Conservation (phyloP, 495 filamentous ascomycete genomes). For the Xylaria bambusicola region DNA sequence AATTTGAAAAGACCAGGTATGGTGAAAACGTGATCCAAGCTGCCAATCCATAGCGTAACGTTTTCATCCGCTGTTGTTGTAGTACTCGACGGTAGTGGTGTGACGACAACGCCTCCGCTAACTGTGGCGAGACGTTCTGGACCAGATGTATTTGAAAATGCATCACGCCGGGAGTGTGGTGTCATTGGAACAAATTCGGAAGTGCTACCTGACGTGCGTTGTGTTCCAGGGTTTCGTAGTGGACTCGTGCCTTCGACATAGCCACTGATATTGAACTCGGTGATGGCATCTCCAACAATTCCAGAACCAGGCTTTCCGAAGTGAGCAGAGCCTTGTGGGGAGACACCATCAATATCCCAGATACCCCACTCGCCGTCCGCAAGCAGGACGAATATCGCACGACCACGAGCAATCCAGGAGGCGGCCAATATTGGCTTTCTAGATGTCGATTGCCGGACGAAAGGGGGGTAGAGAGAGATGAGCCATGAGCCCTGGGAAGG, state of each 20-base stretch:
- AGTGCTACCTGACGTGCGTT: constrained; percentile 28
- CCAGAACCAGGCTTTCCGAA: constrained; percentile 59
- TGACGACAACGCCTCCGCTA: constrained; percentile 67
- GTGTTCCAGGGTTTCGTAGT: constrained; percentile 42
- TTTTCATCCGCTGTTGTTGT: constrained; percentile 61
- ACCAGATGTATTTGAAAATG: constrained; percentile 35
- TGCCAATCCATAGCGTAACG: constrained; percentile 67
- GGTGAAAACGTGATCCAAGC: constrained; percentile 55
- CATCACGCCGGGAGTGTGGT: constrained; percentile 70
- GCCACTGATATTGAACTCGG: constrained; percentile 68
- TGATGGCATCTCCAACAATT: constrained; percentile 65
- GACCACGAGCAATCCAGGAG: constrained; percentile 80
- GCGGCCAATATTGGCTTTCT: constrained; percentile 82
- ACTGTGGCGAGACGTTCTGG: constrained; percentile 41
- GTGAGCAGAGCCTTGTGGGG: constrained; percentile 52
- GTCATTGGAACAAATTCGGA: constrained; percentile 77
- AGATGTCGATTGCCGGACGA: constrained; percentile 51
- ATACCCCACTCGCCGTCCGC: constrained; percentile 91
- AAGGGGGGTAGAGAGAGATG: constrained; percentile 69
- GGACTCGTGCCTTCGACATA: constrained; percentile 58
- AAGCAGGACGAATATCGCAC: constrained; percentile 72
- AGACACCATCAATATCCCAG: constrained; percentile 78
- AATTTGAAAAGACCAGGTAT: constrained; percentile 67
- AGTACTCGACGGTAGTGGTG: constrained; percentile 42
- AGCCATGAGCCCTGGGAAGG: constrained; percentile 63